Conservation (phyloP, 2,329 filamentous ascomycete genomes). For the Diplocarpon mali region DNA sequence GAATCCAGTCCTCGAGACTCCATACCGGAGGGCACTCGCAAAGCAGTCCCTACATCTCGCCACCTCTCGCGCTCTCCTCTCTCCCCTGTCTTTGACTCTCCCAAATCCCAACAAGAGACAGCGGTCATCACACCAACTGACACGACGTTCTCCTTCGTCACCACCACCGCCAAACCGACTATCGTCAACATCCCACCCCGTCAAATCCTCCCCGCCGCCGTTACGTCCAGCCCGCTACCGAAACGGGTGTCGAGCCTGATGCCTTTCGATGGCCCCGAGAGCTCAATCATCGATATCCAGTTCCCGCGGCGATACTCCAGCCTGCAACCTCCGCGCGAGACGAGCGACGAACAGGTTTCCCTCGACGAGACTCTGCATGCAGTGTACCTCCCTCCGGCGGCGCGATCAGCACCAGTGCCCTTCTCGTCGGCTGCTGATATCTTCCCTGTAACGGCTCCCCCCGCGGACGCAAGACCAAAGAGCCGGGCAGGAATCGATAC, state of each 20-base stretch:
- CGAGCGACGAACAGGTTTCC: not conserved
- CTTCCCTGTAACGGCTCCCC: no score
- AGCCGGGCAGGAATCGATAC: no score
- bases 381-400: not conserved
- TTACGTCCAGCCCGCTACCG: not conserved
- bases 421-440: not conserved
- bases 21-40: slow-evolving; percentile 10
- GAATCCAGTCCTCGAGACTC: slow-evolving; percentile 5
- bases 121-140: slow-evolving; percentile 7
- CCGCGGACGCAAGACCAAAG: no score
- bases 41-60: slow-evolving; percentile 11
- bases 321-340: slow-evolving; percentile 9
- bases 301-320: slow-evolving; percentile 16
- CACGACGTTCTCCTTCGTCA: not conserved
- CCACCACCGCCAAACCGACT: slow-evolving; percentile 5
- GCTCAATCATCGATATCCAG: slow-evolving; percentile 11
- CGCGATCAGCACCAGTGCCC: not conserved
- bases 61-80: slow-evolving; percentile 10
- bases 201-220: not conserved
- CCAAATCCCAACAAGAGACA: slow-evolving; percentile 2
- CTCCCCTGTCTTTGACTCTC: slow-evolving; percentile 16
- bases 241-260: slow-evolving; percentile 15
- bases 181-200: slow-evolving; percentile 9
- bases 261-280: slow-evolving; percentile 7
- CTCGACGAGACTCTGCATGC: not conserved